Evolutionary conservation across 2,329 filamentous ascomycete species (phyloP), one percentile per base, ranked within the genome.

Genomic region (Fusarium compactum): DNA sequence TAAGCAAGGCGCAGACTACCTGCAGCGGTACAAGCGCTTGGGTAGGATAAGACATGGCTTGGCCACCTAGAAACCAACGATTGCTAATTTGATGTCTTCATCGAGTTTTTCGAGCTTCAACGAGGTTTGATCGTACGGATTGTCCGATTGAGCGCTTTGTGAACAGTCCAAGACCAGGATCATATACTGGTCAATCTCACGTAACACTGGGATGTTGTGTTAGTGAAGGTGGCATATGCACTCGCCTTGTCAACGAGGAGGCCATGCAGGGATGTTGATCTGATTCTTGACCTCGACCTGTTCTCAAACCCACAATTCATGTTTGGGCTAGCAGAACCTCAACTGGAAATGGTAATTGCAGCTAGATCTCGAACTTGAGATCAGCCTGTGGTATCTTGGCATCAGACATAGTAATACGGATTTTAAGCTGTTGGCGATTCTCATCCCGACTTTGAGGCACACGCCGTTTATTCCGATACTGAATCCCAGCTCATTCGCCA

Each of bases 1-100:
- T 50, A 69, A 70, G 57, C 52, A 70, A 60, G 67, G 63, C 58
- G 68, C 67, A 59, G 62, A 70, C 58, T 27, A 61, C 50, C 40
- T 55, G 55, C 63, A 69, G 58, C 67, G 46, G 63, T 61, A 58
- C 63, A 65, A 58, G 58, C 63, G 63, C 55, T 66, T 61, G 47
- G 27, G 20, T 34, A 27, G 34, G 27, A 63, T 30, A 57, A 64
- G 50, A 57, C 61, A 43, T 29, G 54, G 48, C 43, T 55, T 64
- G 60, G 48, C 55, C 58, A 48, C 50, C 43, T 41, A 63, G n/a
- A 57, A 50, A 56, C 67, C 62, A 68, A 63, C 59, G 25, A 56
- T 27, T 47, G 22, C 45, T 20, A 32, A 38, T 24, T 30, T 44
- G 25, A 29, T 22, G 52, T 18, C 32, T 48, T 52, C 34, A 48